These are phyloP conservation scores for Agrostemma githago DNA, from an alignment of 148 eudicot genomes.

Conservation along the genomic window DNA sequence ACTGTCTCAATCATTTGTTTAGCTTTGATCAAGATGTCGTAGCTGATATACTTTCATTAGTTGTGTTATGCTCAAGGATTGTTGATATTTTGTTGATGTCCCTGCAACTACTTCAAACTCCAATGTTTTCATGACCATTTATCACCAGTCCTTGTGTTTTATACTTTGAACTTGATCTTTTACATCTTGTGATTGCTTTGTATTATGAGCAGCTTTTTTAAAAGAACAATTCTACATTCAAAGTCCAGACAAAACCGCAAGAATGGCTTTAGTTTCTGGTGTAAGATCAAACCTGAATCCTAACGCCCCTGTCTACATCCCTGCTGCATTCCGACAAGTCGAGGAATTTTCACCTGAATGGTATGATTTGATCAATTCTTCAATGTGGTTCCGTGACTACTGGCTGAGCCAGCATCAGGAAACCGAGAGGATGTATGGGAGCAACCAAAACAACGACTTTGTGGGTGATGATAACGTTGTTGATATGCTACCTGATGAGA, in stretches of 20 bases:
- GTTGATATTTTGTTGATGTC: neutral
- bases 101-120: neutral
- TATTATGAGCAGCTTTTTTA: constrained; percentile 20
- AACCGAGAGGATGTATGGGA: constrained; percentile 42
- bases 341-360: constrained; percentile 95
- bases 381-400: constrained; percentile 86
- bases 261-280: constrained; percentile 73
- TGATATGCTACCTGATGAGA: constrained; percentile 74
- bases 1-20: too few species aligned
- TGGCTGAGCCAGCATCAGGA: constrained; percentile 88
- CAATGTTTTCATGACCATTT: neutral
- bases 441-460: constrained; percentile 30
- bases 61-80: neutral
- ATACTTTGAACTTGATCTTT: neutral
- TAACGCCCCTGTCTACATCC: constrained; percentile 84
- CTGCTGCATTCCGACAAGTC: constrained; percentile 79
- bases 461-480: constrained; percentile 39
- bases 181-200: neutral
- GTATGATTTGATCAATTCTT: constrained; percentile 74
- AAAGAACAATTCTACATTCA: neutral
- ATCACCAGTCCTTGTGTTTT: neutral
- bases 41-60: neutral
- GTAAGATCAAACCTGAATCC: constrained; percentile 78
- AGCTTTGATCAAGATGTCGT: too few species aligned
- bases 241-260: constrained; percentile 1